Evolutionary conservation across 768 basidiomycete genomes (phyloP).

Genomic region (Hemileccinum rubropunctum): DNA sequence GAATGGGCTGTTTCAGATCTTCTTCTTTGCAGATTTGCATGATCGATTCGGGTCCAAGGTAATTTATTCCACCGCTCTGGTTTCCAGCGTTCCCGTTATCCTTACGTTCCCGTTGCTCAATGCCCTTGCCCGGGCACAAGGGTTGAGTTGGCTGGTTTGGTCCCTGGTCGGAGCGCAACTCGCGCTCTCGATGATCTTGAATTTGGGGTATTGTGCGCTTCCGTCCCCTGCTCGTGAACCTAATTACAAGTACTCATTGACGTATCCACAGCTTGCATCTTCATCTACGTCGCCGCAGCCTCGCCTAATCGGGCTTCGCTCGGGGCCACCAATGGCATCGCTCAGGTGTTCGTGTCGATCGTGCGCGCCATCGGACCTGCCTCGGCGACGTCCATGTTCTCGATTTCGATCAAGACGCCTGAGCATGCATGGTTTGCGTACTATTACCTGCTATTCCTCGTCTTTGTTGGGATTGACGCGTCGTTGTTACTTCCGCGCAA

Average conservation of each 20-base stretch:
- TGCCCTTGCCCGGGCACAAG: conserved; percentile 47
- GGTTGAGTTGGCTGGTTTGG: conserved; percentile 49
- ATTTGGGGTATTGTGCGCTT: conserved; percentile 55
- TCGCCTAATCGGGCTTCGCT: conserved; percentile 65
- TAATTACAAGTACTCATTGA: conserved; percentile 1
- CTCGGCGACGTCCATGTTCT: conserved; percentile 61
- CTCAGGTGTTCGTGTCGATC: conserved; percentile 42
- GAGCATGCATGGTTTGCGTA: conserved; percentile 28
- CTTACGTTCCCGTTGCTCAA: conserved; percentile 61
- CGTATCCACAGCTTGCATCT: conserved; percentile 54
- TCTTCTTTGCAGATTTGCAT: conserved; percentile 63
- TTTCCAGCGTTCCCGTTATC: conserved; percentile 51
- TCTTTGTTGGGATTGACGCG: conserved; percentile 10
- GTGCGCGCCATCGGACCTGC: conserved; percentile 53
- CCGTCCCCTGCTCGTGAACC: neutral
- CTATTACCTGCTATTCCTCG: conserved; percentile 24
- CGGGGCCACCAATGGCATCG: conserved; percentile 69
- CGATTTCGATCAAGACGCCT: conserved; percentile 53
- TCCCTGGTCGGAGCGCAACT: conserved; percentile 48
- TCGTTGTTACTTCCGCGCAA: conserved; percentile 29
- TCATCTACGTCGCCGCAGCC: conserved; percentile 66
- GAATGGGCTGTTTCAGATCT: conserved; percentile 64
- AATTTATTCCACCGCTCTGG: conserved; percentile 53
- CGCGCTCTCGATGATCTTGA: conserved; percentile 43
- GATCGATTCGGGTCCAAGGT: conserved; percentile 62